phyloP scores from a whole-genome alignment of 2,329 filamentous ascomycete genomes.

The Penicillium rolfsii region DNA sequence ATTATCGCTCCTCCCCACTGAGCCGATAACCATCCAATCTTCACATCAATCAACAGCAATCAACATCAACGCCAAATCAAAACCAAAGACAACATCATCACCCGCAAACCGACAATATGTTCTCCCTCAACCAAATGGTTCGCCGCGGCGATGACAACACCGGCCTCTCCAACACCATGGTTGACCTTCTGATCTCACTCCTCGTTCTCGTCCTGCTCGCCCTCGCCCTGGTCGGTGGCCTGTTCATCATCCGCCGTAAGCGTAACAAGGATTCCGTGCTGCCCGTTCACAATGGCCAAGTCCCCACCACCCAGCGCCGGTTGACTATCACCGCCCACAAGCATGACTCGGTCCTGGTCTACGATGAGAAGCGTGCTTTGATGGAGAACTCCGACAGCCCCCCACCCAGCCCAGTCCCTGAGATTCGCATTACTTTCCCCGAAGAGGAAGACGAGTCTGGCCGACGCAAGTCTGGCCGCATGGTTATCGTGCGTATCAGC shows the following conservation, averaged over 20 bases:
- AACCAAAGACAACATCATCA: not conserved
- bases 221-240: conserved; percentile 66
- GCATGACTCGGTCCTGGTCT: conserved; percentile 73
- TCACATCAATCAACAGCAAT: conserved; percentile 10
- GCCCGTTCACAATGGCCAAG: conserved; percentile 69
- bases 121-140: conserved; percentile 52
- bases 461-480: conserved; percentile 78
- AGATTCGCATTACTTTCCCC: conserved; percentile 98
- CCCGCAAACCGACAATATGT: conserved; percentile 30
- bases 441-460: conserved; percentile 82
- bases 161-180: conserved; percentile 63
- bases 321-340: conserved; percentile 62
- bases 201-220: conserved; percentile 76
- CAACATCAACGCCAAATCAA: conserved; percentile 11
- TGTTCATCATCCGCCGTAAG: conserved; percentile 74
- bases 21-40: conserved; percentile 5
- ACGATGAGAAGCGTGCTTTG: conserved; percentile 78
- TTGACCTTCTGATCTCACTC: conserved; percentile 78
- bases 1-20: conserved; percentile 8
- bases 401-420: conserved; percentile 81
- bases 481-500: conserved; percentile 88
- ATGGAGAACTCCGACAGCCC: conserved; percentile 75
- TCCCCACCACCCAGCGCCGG: conserved; percentile 58
- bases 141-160: conserved; percentile 50
- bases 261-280: conserved; percentile 57